Percentiles rank a stretch among this genome's conserved stretches.
phyloP scores from a whole-genome alignment of 2,329 filamentous ascomycete genomes.

The Chaetomium sp. region DNA sequence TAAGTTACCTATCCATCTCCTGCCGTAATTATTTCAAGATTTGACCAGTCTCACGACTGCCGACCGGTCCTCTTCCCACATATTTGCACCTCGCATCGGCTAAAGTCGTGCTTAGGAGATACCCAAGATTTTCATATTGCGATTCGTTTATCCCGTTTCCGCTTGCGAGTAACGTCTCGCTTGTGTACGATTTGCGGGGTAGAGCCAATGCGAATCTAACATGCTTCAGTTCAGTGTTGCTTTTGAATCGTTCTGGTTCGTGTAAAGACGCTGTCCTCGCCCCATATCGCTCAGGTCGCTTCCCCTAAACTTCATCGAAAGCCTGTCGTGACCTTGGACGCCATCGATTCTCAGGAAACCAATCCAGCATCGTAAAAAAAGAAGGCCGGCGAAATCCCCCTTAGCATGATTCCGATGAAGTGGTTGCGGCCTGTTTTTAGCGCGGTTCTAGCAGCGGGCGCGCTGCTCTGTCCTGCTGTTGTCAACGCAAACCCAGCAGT shows the following conservation, averaged over 20 bases:
- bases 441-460: not conserved
- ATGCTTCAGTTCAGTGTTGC: not conserved
- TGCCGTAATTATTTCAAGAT: no score
- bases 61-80: not conserved
- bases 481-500: not conserved
- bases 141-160: not conserved
- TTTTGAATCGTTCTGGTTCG: not conserved
- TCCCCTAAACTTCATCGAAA: not conserved
- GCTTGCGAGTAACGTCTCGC: not conserved
- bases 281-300: not conserved
- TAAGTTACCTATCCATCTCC: not conserved
- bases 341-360: not conserved
- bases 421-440: not conserved
- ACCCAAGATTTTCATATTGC: not conserved
- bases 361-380: not conserved
- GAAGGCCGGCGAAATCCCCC: not conserved
- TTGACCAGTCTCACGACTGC: not conserved
- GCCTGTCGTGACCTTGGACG: not conserved
- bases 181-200: not conserved
- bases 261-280: not conserved
- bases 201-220: not conserved
- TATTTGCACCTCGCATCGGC: not conserved
- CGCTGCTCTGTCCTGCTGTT: not conserved
- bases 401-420: not conserved
- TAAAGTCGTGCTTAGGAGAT: not conserved